Base-by-base conservation (phyloP, 495 filamentous ascomycete species). In the Articulospora tetracladia region DNA sequence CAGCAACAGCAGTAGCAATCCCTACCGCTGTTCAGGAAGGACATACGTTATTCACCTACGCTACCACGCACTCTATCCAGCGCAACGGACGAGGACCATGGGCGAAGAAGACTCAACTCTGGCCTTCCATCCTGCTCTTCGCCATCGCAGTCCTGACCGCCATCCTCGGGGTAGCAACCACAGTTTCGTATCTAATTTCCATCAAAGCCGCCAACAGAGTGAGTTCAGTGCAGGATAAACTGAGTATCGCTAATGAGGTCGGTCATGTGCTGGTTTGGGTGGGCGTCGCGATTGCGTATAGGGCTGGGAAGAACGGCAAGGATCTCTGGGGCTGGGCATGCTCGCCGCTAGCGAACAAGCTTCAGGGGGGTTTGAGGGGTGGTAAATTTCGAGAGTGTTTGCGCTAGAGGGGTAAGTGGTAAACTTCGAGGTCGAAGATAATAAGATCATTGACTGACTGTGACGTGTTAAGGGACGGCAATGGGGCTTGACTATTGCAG, bases 321-420 rank as follows among this genome's bases (percentile, higher is more conserved):
- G 60, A 62, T 58, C 47, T 62, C 25, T 62, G 60, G 60, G 60
- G 60, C 1, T 62, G 60, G 60, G 60, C 60, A 0, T 62, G 60
- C 30, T 28, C 20, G 13, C 60, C 60, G 1, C 4, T 58, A 13
- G 60, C 60, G 23, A 15, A 46, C 26, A 47, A 47, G 47, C 52
- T 62, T 12, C 60, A 62, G 25, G 34, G 24, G 12, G 48, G 26
- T 53, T 62, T 62, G 28, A 32, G 54, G 54, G 3, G 23, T 62
- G 3, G 53, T 62, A 15, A 26, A 62, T 27, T 62, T 62, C 36
- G 24, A 26, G 47, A 46, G n/a, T 11, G 48, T 58, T 32, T 62
- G 60, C 27, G 1, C 19, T 24, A 44, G 48, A 28, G 54, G 60
- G 0, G 60, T 62, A 47, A 53, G 60, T 61, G 13, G 8, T 4